Evolutionary conservation across 495 filamentous ascomycete genomes (phyloP).

Genomic region (Paragyromitra xinjiangensis): DNA sequence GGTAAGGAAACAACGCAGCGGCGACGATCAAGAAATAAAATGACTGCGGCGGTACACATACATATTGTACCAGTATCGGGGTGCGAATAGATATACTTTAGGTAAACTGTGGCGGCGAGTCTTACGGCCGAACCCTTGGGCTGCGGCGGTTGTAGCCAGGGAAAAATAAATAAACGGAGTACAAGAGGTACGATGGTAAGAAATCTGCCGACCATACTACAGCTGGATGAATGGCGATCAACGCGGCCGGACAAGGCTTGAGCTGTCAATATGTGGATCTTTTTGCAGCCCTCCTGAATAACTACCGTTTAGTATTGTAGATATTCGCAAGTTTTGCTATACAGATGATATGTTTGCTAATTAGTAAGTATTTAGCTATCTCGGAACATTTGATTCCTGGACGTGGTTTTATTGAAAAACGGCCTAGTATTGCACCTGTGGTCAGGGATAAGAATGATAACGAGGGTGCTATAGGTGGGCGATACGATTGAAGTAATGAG

Average conservation of each 20-base stretch:
- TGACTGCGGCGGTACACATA: background rate
- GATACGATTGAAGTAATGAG: conserved; percentile 2
- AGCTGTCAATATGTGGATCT: background rate
- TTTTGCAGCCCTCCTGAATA: background rate
- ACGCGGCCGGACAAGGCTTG: conserved; percentile 1
- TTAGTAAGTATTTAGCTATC: background rate
- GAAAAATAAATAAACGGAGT: background rate
- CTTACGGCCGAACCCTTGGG: too few species aligned
- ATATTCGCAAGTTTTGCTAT: background rate
- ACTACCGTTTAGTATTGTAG: background rate
- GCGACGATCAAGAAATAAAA: conserved; percentile 11
- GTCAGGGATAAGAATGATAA: conserved; percentile 7
- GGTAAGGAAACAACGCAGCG: conserved; percentile 21
- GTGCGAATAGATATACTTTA: background rate
- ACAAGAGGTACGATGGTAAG: background rate
- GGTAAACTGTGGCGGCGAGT: background rate
- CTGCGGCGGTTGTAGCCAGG: background rate
- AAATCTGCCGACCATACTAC: conserved; percentile 17
- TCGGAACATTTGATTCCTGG: background rate
- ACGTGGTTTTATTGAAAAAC: conserved; percentile 3
- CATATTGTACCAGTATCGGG: conserved; percentile 1
- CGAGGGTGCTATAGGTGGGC: background rate
- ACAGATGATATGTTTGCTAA: background rate
- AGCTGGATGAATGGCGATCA: conserved; percentile 21
- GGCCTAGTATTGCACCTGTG: background rate